phyloP scores from a whole-genome alignment of 441 rosid species.

The Iberis amara region DNA sequence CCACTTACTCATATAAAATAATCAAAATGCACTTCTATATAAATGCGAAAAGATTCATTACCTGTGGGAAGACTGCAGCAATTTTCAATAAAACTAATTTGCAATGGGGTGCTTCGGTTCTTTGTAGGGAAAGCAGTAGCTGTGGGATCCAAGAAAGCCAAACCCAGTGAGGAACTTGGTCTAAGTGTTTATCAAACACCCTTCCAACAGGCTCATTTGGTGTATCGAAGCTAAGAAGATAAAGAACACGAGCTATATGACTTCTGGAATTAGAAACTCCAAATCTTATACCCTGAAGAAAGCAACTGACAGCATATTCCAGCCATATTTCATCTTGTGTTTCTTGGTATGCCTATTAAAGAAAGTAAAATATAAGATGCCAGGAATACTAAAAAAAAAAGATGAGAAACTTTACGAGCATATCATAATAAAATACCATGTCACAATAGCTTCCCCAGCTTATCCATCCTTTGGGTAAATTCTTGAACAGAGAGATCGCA shows the following conservation, averaged over 20 bases:
- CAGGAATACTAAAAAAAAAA: background rate
- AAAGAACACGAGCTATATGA: slow-evolving; percentile 93
- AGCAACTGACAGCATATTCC: slow-evolving; percentile 96
- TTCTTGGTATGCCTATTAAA: slow-evolving; percentile 80
- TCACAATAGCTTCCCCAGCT: slow-evolving; percentile 99
- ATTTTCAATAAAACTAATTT: slow-evolving; percentile 87
- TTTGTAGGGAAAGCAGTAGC: slow-evolving; percentile 90
- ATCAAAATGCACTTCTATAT: slow-evolving; percentile 22
- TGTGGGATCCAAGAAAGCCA: slow-evolving; percentile 99
- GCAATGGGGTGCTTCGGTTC: slow-evolving; percentile 96
- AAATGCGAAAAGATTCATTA: slow-evolving; percentile 19
- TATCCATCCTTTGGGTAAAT: slow-evolving; percentile 98
- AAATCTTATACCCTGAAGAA: slow-evolving; percentile 97
- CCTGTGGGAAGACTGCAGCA: slow-evolving; percentile 93
- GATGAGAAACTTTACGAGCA: slow-evolving; percentile 3
- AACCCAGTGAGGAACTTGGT: slow-evolving; percentile 96
- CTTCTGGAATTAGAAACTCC: slow-evolving; percentile 95
- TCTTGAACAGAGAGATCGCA: slow-evolving; percentile 83
- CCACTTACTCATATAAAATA: slow-evolving; percentile 20
- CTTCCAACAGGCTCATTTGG: slow-evolving; percentile 89
- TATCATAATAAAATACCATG: slow-evolving; percentile 65
- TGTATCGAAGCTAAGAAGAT: slow-evolving; percentile 96
- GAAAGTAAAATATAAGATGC: slow-evolving; percentile 16
- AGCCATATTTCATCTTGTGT: slow-evolving; percentile 89
- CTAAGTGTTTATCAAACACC: slow-evolving; percentile 88